Conservation (phyloP, 495 filamentous ascomycete genomes). For the Penicilliopsis zonata region DNA sequence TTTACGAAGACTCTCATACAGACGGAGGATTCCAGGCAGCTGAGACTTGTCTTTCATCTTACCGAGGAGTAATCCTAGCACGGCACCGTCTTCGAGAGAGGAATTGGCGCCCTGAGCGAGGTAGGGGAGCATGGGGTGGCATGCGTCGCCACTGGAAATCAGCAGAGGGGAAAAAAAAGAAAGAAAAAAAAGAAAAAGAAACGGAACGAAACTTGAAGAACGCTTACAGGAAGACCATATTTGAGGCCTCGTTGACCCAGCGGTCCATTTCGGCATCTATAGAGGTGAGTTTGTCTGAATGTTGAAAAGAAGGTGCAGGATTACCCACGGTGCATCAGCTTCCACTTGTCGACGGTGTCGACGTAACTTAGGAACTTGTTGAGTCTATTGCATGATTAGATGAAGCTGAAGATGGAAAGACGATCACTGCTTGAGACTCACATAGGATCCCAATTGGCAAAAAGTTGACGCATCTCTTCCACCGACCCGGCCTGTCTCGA, state of each 20-base stretch:
- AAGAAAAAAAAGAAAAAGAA: background rate
- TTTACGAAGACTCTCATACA: slow-evolving; percentile 53
- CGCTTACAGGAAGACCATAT: slow-evolving; percentile 26
- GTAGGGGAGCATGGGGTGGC: slow-evolving; percentile 59
- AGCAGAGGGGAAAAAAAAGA: background rate
- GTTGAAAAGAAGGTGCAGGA: background rate
- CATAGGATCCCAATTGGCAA: slow-evolving; percentile 49
- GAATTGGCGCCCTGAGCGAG: slow-evolving; percentile 46
- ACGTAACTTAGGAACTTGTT: slow-evolving; percentile 24
- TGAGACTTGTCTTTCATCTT: slow-evolving; percentile 24
- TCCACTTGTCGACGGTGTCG: slow-evolving; percentile 44
- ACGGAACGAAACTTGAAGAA: no score
- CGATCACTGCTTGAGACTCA: no score
- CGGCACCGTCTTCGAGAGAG: slow-evolving; percentile 40
- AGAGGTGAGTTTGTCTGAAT: slow-evolving; percentile 3
- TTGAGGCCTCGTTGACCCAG: slow-evolving; percentile 25
- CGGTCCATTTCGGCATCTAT: slow-evolving; percentile 23
- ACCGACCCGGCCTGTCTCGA: slow-evolving; percentile 42
- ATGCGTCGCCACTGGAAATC: slow-evolving; percentile 41
- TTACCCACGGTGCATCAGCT: slow-evolving; percentile 44
- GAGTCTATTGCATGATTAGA: no score
- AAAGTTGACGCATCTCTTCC: slow-evolving; percentile 54
- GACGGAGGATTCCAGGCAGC: slow-evolving; percentile 32
- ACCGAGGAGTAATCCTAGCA: slow-evolving; percentile 32
- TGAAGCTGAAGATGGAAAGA: no score